Base-by-base conservation (phyloP, 305 asterid genomes). In the Fraxinus xanthoxyloides region DNA sequence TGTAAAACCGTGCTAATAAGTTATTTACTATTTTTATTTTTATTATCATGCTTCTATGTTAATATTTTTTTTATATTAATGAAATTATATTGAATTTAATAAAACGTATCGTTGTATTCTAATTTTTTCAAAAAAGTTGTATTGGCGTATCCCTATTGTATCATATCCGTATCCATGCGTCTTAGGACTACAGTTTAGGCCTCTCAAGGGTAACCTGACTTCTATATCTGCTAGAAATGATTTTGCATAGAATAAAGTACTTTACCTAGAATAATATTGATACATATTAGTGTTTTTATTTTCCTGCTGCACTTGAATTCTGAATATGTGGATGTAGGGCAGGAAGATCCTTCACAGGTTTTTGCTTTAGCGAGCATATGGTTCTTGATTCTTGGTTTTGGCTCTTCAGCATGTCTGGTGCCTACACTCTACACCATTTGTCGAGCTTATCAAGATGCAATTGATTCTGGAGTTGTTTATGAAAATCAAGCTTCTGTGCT, bases 291-390 rank as follows among this genome's bases (percentile, higher is more conserved):
- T 54, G 65, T 54, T 76, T 28, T 28, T 84, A 51, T 79, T 86
- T 6, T 10, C 87, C 78, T 70, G 15, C 86, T 86, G 81, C 92
- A 85, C 85, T 90, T 95, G 95, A 91, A 92, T 88, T 89, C 85
- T 81, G 84, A 87, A 85, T 84, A 87, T 92, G 81, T 94, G 91
- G 81, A 87, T 93, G 96, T 95, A 94, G 99, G 98, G 99, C 99
- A 95, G 99, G 98, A 93, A 89, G 98, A 95, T 85, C 94, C 94
- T 85, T 90, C 98, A 35, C 99, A 94, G 89, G 97, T 88, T 81
- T 90, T 93, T 75, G 98, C 98, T 72, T 80, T 95, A 89, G 97
- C 97, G 7, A 93, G 99, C 54, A 87, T 95, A 79, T 95, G 99
- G 99, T 87, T 95, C 85, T 72, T 94, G 90, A 89, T 95, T 86